These are phyloP conservation scores for Haplographium delicatum DNA, from an alignment of 495 filamentous ascomycete genomes.

Conservation along the genomic window DNA sequence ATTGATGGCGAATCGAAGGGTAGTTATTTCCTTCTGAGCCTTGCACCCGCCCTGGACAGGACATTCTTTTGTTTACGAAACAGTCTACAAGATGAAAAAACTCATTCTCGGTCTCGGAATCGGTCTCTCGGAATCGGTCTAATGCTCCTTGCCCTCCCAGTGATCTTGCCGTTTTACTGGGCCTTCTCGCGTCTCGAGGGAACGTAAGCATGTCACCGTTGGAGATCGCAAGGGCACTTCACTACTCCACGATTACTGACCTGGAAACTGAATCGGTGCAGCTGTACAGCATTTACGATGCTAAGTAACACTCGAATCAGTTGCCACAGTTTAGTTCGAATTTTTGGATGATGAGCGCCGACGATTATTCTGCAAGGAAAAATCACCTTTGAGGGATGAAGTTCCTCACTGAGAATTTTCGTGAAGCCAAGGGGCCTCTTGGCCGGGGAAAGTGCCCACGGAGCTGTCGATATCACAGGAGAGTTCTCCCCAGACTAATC, in stretches of 20 bases:
- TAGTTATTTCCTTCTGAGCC: conserved; percentile 4
- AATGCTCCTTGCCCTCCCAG: not conserved
- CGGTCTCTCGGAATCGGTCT: conserved; percentile 4
- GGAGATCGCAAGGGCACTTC: not conserved
- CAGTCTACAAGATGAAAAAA: conserved; percentile 3
- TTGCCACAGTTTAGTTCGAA: conserved; percentile 4
- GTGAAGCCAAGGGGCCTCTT: not conserved
- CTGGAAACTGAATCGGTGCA: not conserved
- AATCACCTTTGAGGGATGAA: not conserved
- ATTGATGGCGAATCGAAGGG: conserved; percentile 2
- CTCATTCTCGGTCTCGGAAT: conserved; percentile 3
- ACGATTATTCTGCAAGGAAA: not conserved
- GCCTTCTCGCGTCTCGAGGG: not conserved
- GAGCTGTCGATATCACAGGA: no score
- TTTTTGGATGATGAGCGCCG: conserved; percentile 4
- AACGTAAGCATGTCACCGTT: not conserved
- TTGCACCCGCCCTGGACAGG: conserved; percentile 2
- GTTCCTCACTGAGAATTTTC: not conserved
- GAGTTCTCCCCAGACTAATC: no score
- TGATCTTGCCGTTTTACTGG: not conserved
- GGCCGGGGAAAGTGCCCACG: no score
- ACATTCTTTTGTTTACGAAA: conserved; percentile 5
- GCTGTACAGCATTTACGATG: conserved; percentile 1
- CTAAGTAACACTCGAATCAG: conserved; percentile 3
- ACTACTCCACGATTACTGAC: not conserved